Evolutionary conservation across 2,329 filamentous ascomycete species (phyloP).

Genomic region (Claviceps sp.): DNA sequence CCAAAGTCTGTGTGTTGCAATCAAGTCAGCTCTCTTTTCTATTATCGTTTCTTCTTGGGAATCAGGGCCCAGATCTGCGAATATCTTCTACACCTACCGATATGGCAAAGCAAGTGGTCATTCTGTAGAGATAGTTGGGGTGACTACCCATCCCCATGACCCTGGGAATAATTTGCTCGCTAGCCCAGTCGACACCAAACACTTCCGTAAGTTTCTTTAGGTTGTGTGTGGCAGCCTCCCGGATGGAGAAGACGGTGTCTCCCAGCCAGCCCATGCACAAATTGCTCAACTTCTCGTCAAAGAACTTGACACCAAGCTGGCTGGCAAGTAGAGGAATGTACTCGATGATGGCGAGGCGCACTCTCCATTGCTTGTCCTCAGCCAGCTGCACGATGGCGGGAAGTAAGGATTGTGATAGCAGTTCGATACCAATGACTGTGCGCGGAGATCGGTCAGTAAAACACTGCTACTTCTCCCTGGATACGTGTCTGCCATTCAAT

Average conservation of each 20-base stretch:
- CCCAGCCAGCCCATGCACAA: conserved; percentile 98
- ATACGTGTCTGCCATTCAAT: conserved; percentile 24
- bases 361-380: conserved; percentile 98
- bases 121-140: conserved; percentile 96
- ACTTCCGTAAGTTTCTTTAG: conserved; percentile 97
- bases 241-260: conserved; percentile 96
- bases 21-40: background rate
- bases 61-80: too few species aligned
- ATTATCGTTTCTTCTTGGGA: background rate
- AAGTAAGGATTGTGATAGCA: conserved; percentile 89
- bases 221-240: conserved; percentile 93
- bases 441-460: background rate
- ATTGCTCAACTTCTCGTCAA: conserved; percentile 90
- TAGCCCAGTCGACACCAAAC: conserved; percentile 96
- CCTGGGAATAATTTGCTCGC: conserved; percentile 93
- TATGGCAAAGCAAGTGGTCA: conserved; percentile 99
- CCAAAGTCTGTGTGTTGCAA: conserved; percentile 55
- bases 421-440: conserved; percentile 89
- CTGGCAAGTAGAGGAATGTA: conserved; percentile 94
- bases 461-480: background rate
- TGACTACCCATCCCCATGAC: conserved; percentile 98
- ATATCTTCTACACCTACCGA: conserved; percentile 50
- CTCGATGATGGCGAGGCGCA: conserved; percentile 95
- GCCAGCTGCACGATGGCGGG: conserved; percentile 95
- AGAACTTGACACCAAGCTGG: conserved; percentile 93